phyloP scores from a whole-genome alignment of 78 protist genomes.

The Dictyostelium brefeldianum region DNA sequence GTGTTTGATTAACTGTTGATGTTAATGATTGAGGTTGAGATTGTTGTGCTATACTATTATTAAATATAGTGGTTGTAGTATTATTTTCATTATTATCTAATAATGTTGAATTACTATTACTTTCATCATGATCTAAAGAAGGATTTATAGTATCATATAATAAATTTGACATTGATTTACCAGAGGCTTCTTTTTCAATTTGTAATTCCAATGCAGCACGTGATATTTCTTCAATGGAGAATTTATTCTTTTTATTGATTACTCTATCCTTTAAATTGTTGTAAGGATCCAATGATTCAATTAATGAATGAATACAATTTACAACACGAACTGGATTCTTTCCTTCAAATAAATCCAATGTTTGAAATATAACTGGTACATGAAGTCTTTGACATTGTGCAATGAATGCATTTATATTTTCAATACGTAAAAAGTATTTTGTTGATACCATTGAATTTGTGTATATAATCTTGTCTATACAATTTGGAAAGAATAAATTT shows the following conservation, averaged over 20 bases:
- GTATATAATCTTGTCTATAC: constrained; percentile 41
- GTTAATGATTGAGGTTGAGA: not conserved
- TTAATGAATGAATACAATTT: constrained; percentile 23
- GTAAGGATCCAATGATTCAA: not conserved
- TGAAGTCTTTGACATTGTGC: constrained; percentile 25
- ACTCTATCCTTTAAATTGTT: constrained; percentile 17
- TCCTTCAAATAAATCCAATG: constrained; percentile 64
- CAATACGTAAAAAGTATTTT: constrained; percentile 42
- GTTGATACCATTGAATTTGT: constrained; percentile 14
- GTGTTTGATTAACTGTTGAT: not conserved
- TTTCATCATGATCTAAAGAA: not conserved
- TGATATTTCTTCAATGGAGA: constrained; percentile 52
- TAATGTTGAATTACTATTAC: not conserved
- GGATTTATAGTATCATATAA: constrained; percentile 7
- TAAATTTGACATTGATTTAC: constrained; percentile 13
- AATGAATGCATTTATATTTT: constrained; percentile 57
- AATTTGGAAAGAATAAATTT: constrained; percentile 28
- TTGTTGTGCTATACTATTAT: not conserved
- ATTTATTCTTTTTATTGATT: constrained; percentile 45
- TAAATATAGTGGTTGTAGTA: not conserved
- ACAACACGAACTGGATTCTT: constrained; percentile 71
- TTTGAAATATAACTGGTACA: constrained; percentile 60
- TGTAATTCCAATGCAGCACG: constrained; percentile 46
- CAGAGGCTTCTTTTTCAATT: constrained; percentile 31
- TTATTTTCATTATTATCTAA: not conserved